Percentiles rank a stretch among this genome's conserved stretches.
phyloP scores from a whole-genome alignment of 2,329 filamentous ascomycete species.

The Neofusicoccum cordaticola region DNA sequence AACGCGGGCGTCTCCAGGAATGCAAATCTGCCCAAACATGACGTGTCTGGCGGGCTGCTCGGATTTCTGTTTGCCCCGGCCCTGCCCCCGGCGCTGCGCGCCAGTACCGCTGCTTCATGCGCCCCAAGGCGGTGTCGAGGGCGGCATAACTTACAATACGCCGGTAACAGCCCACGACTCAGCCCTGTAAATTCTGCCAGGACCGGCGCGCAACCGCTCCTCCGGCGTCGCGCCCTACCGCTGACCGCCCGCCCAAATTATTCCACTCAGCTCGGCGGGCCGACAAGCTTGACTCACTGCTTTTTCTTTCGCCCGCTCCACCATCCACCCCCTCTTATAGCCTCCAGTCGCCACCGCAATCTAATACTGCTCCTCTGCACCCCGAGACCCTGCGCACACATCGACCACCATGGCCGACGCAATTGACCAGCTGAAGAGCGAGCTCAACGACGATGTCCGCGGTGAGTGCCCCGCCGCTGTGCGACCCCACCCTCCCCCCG shows the following conservation, averaged over 20 bases:
- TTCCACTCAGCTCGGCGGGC: background rate
- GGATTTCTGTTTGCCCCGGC: too few relatives aligned
- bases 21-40: too few relatives aligned
- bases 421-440: constrained; percentile 24
- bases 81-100: too few relatives aligned
- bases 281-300: constrained; percentile 11
- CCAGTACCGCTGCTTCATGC: too few relatives aligned
- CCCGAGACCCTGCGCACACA: constrained; percentile 20
- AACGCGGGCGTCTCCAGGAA: too few relatives aligned
- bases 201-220: background rate
- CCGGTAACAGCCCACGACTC: background rate
- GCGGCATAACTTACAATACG: background rate
- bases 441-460: constrained; percentile 52
- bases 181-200: background rate
- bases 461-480: constrained; percentile 37
- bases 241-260: constrained; percentile 5
- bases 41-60: too few relatives aligned
- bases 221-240: background rate
- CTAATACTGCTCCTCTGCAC: too few relatives aligned
- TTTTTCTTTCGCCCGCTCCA: background rate
- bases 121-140: too few relatives aligned
- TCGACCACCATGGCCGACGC: constrained; percentile 22
- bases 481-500: background rate
- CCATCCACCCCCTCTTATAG: constrained; percentile 11
- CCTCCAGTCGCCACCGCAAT: constrained; percentile 17